Percentiles rank a stretch among this genome's conserved stretches.
Conservation (phyloP, 352 stramenopile species). For the Peronospora farinosa region DNA sequence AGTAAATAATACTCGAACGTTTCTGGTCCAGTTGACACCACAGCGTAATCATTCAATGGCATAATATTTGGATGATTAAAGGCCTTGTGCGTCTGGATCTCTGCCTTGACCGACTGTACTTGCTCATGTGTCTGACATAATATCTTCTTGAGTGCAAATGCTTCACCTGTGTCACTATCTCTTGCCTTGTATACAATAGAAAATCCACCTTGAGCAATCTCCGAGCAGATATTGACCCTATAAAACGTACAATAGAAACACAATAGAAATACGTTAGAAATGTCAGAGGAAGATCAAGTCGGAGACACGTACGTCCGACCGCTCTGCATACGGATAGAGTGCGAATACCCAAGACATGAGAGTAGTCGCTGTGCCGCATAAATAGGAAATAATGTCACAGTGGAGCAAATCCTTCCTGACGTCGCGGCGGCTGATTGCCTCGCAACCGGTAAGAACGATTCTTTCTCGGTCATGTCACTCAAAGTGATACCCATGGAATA, state of each 20-base stretch:
- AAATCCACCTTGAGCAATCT: conserved; percentile 84
- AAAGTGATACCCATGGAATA: not conserved
- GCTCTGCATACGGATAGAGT: conserved; percentile 63
- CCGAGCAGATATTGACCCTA: conserved; percentile 49
- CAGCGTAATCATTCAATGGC: conserved; percentile 70
- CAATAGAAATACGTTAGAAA: not conserved
- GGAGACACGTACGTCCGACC: conserved; percentile 48
- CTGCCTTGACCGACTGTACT: conserved; percentile 63
- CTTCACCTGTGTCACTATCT: conserved; percentile 63
- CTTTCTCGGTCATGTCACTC: conserved; percentile 21
- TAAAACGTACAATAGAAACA: not conserved
- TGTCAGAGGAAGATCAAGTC: not conserved
- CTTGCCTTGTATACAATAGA: conserved; percentile 79
- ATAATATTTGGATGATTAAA: conserved; percentile 82
- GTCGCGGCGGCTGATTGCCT: conserved; percentile 13
- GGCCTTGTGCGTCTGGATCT: conserved; percentile 74
- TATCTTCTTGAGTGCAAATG: conserved; percentile 88
- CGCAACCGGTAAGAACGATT: conserved; percentile 31
- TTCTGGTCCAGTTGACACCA: conserved; percentile 40
- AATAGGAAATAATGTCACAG: conserved; percentile 55
- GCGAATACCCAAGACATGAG: conserved; percentile 66
- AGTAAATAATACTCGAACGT: conserved; percentile 77
- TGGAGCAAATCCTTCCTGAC: conserved; percentile 40
- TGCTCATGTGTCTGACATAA: conserved; percentile 82
- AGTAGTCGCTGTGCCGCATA: conserved; percentile 55